Evolutionary conservation across 768 basidiomycete genomes (phyloP).

Genomic region (Tylopilus intermedius): DNA sequence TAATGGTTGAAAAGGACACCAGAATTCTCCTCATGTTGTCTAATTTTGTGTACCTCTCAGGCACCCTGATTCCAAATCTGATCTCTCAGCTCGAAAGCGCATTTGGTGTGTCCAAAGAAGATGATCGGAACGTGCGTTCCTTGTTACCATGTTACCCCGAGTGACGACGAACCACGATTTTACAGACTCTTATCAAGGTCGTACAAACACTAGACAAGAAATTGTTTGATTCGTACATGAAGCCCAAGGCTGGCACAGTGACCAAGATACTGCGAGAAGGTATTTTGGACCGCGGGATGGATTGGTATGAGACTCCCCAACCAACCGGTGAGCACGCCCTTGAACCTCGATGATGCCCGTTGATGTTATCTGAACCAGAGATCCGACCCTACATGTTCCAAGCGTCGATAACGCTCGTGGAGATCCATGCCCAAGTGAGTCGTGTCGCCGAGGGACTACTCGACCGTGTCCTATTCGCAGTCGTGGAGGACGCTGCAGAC

Average conservation of each 20-base stretch:
- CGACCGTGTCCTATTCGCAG: conserved; percentile 71
- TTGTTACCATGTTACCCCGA: neutral
- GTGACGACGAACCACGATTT: neutral
- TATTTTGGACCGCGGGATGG: conserved; percentile 74
- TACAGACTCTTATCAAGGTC: conserved; percentile 67
- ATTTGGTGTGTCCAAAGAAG: conserved; percentile 63
- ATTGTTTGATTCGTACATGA: conserved; percentile 83
- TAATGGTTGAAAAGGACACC: conserved; percentile 56
- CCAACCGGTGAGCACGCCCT: conserved; percentile 62
- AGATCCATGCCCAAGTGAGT: conserved; percentile 87
- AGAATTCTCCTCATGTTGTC: conserved; percentile 85
- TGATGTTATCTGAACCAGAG: conserved; percentile 44
- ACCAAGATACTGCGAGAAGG: conserved; percentile 69
- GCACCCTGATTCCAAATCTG: conserved; percentile 70
- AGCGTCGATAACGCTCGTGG: conserved; percentile 80
- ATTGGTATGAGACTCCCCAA: conserved; percentile 93
- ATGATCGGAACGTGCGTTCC: conserved; percentile 61
- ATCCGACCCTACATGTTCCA: conserved; percentile 94
- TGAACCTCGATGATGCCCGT: neutral
- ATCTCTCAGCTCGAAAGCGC: conserved; percentile 73
- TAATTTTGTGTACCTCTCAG: conserved; percentile 76
- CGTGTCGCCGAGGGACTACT: conserved; percentile 74
- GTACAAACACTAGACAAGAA: conserved; percentile 82
- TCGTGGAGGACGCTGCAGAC: conserved; percentile 78
- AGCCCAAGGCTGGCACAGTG: conserved; percentile 70